A percentile compares a stretch with the other conserved stretches of the same genome.
phyloP scores from a whole-genome alignment of 495 filamentous ascomycete genomes.

The Neurospora sp. region DNA sequence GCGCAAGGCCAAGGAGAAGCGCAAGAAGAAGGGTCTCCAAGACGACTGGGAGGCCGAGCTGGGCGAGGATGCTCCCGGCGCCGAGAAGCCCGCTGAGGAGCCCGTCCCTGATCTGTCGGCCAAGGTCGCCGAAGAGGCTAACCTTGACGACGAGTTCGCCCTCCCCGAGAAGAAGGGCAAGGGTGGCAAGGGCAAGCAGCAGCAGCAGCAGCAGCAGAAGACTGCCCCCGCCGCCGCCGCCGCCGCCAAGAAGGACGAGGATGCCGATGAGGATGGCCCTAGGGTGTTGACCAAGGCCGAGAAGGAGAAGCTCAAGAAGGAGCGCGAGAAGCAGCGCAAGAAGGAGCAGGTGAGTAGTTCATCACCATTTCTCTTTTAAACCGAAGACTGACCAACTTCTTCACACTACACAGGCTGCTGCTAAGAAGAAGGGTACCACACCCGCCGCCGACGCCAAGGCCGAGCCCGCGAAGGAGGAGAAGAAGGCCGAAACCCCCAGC shows the following conservation, averaged over 20 bases:
- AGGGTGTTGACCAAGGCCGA: conserved; percentile 85
- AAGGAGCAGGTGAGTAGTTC: conserved; percentile 62
- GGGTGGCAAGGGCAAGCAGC: conserved; percentile 85
- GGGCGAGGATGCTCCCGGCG: conserved; percentile 50
- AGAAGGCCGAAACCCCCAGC: conserved; percentile 26
- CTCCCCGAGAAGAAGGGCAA: conserved; percentile 87
- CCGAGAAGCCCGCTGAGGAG: conserved; percentile 33
- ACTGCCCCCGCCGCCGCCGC: conserved; percentile 40
- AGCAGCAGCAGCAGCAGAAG: conserved; percentile 56
- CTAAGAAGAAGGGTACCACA: conserved; percentile 55
- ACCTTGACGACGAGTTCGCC: conserved; percentile 77
- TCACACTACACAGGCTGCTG: conserved; percentile 39
- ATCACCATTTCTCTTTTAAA: not conserved
- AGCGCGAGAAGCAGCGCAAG: conserved; percentile 89
- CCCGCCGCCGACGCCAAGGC: conserved; percentile 43
- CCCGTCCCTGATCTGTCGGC: conserved; percentile 42
- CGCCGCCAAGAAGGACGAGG: conserved; percentile 36
- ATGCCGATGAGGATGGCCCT: conserved; percentile 46
- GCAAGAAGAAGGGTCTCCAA: conserved; percentile 78
- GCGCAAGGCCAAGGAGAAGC: conserved; percentile 83
- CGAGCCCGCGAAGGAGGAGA: conserved; percentile 38
- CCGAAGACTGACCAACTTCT: not conserved
- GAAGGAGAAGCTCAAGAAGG: conserved; percentile 93
- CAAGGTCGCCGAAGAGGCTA: conserved; percentile 78
- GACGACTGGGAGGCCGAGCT: conserved; percentile 58